Conservation (phyloP, 345 rosid genomes). For the Stellera chamaejasme region DNA sequence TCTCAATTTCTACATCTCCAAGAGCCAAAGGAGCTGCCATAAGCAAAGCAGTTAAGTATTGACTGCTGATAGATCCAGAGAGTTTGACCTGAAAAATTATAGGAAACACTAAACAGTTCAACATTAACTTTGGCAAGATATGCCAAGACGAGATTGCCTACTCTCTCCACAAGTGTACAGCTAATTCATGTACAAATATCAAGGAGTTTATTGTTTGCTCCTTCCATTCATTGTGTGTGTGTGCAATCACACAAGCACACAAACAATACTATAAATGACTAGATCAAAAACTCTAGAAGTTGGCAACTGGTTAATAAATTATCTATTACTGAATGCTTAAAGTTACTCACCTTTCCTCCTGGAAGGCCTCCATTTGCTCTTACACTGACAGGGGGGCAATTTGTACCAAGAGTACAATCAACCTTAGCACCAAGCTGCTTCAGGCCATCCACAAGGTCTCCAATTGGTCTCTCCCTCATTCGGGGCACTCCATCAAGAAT, state of each 20-base stretch:
- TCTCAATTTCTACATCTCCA: slow-evolving; percentile 88
- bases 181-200: slow-evolving; percentile 9
- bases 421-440: slow-evolving; percentile 92
- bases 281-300: not conserved
- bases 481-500: slow-evolving; percentile 91
- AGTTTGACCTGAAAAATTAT: slow-evolving; percentile 69
- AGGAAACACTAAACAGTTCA: too few relatives aligned
- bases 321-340: not conserved
- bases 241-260: not conserved
- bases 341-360: slow-evolving; percentile 70
- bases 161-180: too few relatives aligned
- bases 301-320: not conserved
- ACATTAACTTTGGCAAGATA: too few relatives aligned
- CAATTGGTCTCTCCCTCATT: slow-evolving; percentile 97
- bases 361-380: slow-evolving; percentile 91
- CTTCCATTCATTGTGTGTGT: too few relatives aligned
- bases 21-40: slow-evolving; percentile 97
- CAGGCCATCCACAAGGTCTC: slow-evolving; percentile 80
- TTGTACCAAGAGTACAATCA: slow-evolving; percentile 61
- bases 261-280: not conserved
- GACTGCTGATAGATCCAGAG: slow-evolving; percentile 92
- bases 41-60: slow-evolving; percentile 92
- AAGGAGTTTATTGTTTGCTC: not conserved
- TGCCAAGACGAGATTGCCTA: too few relatives aligned
- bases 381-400: slow-evolving; percentile 83